Base-by-base conservation (phyloP, 306 rosid species). In the Pterocarpus santalinus region DNA sequence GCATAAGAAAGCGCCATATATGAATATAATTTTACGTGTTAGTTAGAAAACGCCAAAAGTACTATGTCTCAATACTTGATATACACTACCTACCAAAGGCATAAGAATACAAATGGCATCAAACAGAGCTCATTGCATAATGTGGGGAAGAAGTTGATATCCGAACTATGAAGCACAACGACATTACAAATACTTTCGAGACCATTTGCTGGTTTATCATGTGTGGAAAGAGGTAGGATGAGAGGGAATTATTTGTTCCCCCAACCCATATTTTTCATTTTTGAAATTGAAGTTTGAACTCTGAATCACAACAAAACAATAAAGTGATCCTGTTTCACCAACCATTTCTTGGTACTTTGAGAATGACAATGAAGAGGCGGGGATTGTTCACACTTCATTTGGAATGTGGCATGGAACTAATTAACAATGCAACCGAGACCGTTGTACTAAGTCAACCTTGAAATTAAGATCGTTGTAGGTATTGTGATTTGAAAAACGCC, bases 121-220 rank as follows among this genome's bases (percentile, higher is more conserved):
- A 39, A 16, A 0, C 2, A 57, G 64, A 22, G 13, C 7, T 57
- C 39, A 58, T 2, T 8, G 35, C 7, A 0, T 58, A 43, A 58
- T 5, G 9, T 8, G 17, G 22, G 9, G 8, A 43, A 28, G 17
- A 5, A 46, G 5, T 44, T 44, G 17, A 46, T 13, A 2, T 32
- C n/a, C 17, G 11, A 56, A n/a, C 2, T 7, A 9, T n/a, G 15
- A 64, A 76, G 33, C 43, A 32, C 80, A 34, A 33, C 14, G n/a
- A 76, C 35, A 64, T 64, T 34, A 13, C 63, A 63, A 43, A 73
- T 68, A 74, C 46, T 70, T 51, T 2, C 43, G 35, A 30, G 17
- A 10, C 74, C 38, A 46, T 46, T 41, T 41, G 0, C 5, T 10
- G 12, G 1, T 44, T 28, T 47, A 5, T 11, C 16, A 30, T 17